These are phyloP conservation scores for Globisporangium paroecandrum DNA, from an alignment of 352 stramenopile genomes.

Conservation along the genomic window DNA sequence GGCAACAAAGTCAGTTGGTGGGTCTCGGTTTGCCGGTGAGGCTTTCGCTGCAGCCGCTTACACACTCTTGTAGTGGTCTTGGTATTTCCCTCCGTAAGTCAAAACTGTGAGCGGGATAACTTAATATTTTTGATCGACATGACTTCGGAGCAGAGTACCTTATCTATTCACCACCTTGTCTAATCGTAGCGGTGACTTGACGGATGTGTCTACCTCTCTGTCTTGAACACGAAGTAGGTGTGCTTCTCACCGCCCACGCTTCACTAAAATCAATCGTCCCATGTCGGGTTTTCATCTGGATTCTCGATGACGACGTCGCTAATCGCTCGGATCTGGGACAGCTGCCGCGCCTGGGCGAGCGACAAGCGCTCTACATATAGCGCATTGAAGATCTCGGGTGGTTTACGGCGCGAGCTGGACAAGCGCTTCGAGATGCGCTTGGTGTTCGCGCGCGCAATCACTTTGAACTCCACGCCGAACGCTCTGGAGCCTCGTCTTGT, in stretches of 20 bases:
- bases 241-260: not conserved
- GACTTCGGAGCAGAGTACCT: too few species aligned
- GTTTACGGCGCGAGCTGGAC: conserved; percentile 25
- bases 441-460: conserved; percentile 15
- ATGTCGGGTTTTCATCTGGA: conserved; percentile 25
- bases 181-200: too few species aligned
- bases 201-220: too few species aligned
- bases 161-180: too few species aligned
- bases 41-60: too few species aligned
- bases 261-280: conserved; percentile 11
- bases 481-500: not conserved
- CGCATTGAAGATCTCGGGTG: conserved; percentile 23
- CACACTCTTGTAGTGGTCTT: too few species aligned
- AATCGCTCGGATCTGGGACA: conserved; percentile 29
- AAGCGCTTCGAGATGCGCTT: conserved; percentile 16
- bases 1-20: too few species aligned
- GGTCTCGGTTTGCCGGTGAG: too few species aligned
- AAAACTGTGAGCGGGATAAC: too few species aligned
- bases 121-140: too few species aligned
- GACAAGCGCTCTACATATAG: conserved; percentile 34
- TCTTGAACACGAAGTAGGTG: too few species aligned
- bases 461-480: conserved; percentile 1
- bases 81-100: not conserved
- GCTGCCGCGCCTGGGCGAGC: conserved; percentile 30
- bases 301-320: conserved; percentile 24